Conservation (phyloP, 768 basidiomycete species). For the Psilocybe subaeruginosa region DNA sequence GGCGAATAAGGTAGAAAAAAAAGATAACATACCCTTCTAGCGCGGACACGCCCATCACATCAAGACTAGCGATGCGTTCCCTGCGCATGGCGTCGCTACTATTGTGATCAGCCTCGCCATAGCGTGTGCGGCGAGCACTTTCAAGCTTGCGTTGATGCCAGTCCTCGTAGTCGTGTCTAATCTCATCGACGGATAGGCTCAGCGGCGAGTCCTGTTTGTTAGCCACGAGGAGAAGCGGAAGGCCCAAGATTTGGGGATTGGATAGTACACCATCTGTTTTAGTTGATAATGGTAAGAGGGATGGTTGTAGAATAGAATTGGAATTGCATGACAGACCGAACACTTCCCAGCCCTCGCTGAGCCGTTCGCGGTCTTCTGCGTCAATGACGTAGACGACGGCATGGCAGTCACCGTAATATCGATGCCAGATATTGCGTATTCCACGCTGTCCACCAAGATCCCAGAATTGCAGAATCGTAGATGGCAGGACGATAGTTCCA, state of each 20-base stretch:
- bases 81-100: conserved; percentile 38
- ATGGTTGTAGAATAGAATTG: neutral
- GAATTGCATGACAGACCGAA: conserved; percentile 68
- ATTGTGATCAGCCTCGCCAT: conserved; percentile 49
- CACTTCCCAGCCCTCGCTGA: conserved; percentile 95
- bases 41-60: conserved; percentile 90
- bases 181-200: conserved; percentile 87
- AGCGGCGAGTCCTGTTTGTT: conserved; percentile 92
- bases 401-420: conserved; percentile 96
- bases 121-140: conserved; percentile 60
- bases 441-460: conserved; percentile 95
- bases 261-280: conserved; percentile 79
- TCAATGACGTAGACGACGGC: conserved; percentile 96
- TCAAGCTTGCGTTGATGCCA: conserved; percentile 82
- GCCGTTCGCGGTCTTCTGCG: conserved; percentile 84
- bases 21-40: conserved; percentile 74
- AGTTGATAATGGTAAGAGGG: conserved; percentile 18
- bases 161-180: conserved; percentile 85
- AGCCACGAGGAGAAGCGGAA: conserved; percentile 89
- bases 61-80: conserved; percentile 72
- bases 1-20: neutral
- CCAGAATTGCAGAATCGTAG: conserved; percentile 95
- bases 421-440: conserved; percentile 92
- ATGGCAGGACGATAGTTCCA: conserved; percentile 91
- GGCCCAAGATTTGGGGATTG: conserved; percentile 85